phyloP scores from a whole-genome alignment of 73 alveolate species.

The Tetrahymena malaccensis region DNA sequence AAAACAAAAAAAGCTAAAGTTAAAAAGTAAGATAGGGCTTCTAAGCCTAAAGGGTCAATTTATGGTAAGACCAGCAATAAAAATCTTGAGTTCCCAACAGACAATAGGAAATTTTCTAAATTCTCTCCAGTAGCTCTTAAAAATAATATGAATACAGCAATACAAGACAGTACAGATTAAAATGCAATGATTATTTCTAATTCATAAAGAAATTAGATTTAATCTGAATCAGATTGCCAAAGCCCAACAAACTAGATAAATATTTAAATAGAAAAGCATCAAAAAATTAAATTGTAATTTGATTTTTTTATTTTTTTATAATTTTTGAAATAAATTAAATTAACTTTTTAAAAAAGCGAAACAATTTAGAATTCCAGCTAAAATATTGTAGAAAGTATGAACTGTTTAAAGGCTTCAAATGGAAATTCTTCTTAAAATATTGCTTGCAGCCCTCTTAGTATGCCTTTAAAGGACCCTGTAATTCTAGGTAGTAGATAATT shows the following conservation, averaged over 20 bases:
- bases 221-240: background rate
- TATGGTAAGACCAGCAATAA: background rate
- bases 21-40: background rate
- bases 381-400: background rate
- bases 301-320: no score
- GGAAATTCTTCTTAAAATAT: background rate
- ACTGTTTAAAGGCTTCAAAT: background rate
- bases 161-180: background rate
- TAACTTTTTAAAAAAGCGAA: background rate
- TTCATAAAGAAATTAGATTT: background rate
- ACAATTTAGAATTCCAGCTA: background rate
- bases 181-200: background rate
- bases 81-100: background rate
- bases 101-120: background rate
- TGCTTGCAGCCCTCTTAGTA: background rate
- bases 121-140: background rate
- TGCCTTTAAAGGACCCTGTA: background rate
- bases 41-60: background rate
- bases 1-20: background rate
- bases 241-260: background rate
- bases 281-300: background rate
- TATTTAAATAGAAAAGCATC: background rate
- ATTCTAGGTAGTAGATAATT: background rate
- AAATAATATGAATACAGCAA: background rate
- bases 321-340: no score